Percentiles rank a stretch among this genome's conserved stretches.
Conservation (phyloP, 441 rosid species). For the Geranium incanum region DNA sequence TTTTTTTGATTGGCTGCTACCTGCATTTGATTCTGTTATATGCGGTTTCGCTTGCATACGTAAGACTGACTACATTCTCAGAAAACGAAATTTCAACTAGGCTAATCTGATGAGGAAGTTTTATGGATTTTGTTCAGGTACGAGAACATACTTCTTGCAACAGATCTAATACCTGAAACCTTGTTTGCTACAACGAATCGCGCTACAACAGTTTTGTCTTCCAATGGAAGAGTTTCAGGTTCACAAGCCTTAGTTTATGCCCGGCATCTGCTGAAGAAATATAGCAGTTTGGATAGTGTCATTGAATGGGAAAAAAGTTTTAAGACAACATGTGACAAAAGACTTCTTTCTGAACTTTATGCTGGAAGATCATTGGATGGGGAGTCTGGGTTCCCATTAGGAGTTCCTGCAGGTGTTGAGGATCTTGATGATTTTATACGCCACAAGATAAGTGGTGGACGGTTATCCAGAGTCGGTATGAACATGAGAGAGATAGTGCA, state of each 20-base stretch:
- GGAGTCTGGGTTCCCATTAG: slow-evolving; percentile 74
- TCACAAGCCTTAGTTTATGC: slow-evolving; percentile 67
- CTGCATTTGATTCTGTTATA: not conserved
- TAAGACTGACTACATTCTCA: not conserved
- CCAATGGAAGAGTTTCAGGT: slow-evolving; percentile 66
- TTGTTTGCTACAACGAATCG: slow-evolving; percentile 63
- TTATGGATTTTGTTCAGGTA: slow-evolving; percentile 53
- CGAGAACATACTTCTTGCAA: slow-evolving; percentile 72
- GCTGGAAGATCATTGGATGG: slow-evolving; percentile 62
- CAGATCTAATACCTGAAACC: slow-evolving; percentile 84
- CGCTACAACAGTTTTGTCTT: slow-evolving; percentile 50
- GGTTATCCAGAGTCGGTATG: slow-evolving; percentile 74
- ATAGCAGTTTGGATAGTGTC: slow-evolving; percentile 66
- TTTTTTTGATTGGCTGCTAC: too few species aligned
- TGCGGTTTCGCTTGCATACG: not conserved
- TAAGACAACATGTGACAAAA: slow-evolving; percentile 64
- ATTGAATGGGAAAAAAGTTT: slow-evolving; percentile 80
- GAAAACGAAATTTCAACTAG: not conserved
- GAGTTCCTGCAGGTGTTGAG: slow-evolving; percentile 78
- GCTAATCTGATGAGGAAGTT: slow-evolving; percentile 8
- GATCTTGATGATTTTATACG: slow-evolving; percentile 86
- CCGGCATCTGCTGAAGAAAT: slow-evolving; percentile 71
- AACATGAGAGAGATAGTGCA: slow-evolving; percentile 80
- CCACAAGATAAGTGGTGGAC: slow-evolving; percentile 62
- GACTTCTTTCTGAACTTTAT: slow-evolving; percentile 88